Evolutionary conservation across 257 asterid species (phyloP).

Genomic region (Buddleja alternifolia): DNA sequence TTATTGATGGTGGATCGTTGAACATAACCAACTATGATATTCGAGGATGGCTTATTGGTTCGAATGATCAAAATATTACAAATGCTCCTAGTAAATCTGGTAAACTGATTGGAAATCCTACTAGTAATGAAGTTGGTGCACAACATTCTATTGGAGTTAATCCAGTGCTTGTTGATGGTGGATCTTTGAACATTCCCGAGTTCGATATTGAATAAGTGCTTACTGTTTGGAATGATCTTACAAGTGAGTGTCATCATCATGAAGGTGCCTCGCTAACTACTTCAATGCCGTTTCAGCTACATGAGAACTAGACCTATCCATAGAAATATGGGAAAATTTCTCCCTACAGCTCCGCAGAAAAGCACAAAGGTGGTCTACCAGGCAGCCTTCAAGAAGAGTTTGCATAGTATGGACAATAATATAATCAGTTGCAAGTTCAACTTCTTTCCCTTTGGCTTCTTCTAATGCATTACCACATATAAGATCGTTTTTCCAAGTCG

Average conservation of each 20-base stretch:
- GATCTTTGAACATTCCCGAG: too few species aligned
- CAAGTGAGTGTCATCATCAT: conserved; percentile 57
- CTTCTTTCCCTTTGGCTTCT: conserved; percentile 92
- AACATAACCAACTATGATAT: too few species aligned
- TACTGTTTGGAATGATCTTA: too few species aligned
- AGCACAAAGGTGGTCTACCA: conserved; percentile 72
- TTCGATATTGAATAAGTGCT: too few species aligned
- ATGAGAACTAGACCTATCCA: conserved; percentile 94
- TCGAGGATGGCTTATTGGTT: too few species aligned
- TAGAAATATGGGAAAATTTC: conserved; percentile 64
- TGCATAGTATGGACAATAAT: conserved; percentile 94
- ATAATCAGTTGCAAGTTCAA: conserved; percentile 91
- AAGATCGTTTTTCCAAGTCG: conserved; percentile 73
- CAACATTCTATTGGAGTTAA: too few species aligned
- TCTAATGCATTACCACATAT: conserved; percentile 90
- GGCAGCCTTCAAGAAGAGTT: conserved; percentile 80
- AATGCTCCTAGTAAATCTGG: too few species aligned
- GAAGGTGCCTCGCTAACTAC: conserved; percentile 78
- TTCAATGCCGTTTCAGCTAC: conserved; percentile 93
- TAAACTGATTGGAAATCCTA: too few species aligned
- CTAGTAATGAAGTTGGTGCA: too few species aligned
- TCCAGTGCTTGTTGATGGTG: too few species aligned
- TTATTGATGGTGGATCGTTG: too few species aligned
- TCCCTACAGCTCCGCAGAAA: conserved; percentile 64
- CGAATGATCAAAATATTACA: too few species aligned